Evolutionary conservation across 352 stramenopile species (phyloP), one percentile per base, ranked within the genome.

Genomic region (Stephanocyclus meneghinianus): DNA sequence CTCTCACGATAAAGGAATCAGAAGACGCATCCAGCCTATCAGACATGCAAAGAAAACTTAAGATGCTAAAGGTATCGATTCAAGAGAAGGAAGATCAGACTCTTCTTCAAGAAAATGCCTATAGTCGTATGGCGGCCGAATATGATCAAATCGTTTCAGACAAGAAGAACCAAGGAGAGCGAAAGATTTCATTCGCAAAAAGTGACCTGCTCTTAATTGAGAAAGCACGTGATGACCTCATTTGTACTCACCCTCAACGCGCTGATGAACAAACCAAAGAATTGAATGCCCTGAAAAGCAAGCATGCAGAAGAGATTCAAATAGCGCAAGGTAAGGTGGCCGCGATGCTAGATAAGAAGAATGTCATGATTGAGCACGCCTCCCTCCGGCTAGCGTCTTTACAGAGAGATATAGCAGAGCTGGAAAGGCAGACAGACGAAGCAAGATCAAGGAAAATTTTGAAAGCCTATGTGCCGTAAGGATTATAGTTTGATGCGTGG

Each of bases 401-500:
- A 29, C 9, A 40, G n/a, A 2, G 70, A 44, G 67, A 75, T 16
- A 72, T 45, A 13, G 26, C 6, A 42, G 48, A 60, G 5, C 30
- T 83, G 18, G 45, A 78, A 16, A 57, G 45, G 59, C n/a, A 68
- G 32, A 47, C 74, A 2, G 68, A 83, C 65, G 56, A 71, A 45
- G 75, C 75, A 16, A 71, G 75, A 61, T 68, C 65, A 37, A 76
- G 29, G 18, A 74, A 74, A 63, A 21, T 80, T 32, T 59, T 74
- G 55, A 48, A 32, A 64, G 50, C 11, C 18, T n/a, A 32, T 26
- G 45, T 26, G 0, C 21, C 21, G 21, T 26, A 26, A 26, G 1
- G 21, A 26, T 26, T 26, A 26, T 26, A 0, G 21, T 26, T 26
- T 26, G 21, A 26, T 26, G 21, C 21, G 21, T 26, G 21, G 0